phyloP scores from a whole-genome alignment of 306 rosid genomes.

The Acacia melanoxylon region DNA sequence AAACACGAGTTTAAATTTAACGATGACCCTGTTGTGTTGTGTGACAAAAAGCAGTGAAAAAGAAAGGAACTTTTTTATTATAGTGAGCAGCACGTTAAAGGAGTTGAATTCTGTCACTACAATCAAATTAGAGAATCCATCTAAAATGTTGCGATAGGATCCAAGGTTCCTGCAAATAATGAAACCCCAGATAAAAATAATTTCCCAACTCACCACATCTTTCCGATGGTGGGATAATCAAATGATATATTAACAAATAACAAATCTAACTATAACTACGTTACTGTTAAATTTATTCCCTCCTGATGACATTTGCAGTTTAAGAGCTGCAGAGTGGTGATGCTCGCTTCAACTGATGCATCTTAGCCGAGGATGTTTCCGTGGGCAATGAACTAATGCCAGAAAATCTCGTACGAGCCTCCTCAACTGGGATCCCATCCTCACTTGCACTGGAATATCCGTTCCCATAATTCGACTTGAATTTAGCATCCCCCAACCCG shows the following conservation, averaged over 20 bases:
- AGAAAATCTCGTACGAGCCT: constrained; percentile 22
- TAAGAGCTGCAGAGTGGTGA: constrained; percentile 13
- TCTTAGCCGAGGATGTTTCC: constrained; percentile 25
- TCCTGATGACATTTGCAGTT: constrained; percentile 39
- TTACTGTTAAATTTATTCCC: constrained; percentile 39
- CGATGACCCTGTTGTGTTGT: not conserved
- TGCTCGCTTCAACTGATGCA: constrained; percentile 11
- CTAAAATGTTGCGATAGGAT: constrained; percentile 41
- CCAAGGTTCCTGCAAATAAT: constrained; percentile 72
- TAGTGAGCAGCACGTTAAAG: not conserved
- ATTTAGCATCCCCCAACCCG: constrained; percentile 32
- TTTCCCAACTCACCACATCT: constrained; percentile 67
- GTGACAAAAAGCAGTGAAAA: not conserved
- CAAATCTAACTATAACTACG: constrained; percentile 31
- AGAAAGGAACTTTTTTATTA: not conserved
- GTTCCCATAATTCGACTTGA: constrained; percentile 43
- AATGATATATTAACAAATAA: constrained; percentile 47
- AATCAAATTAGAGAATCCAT: constrained; percentile 36
- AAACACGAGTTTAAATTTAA: not conserved
- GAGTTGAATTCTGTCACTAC: constrained; percentile 28
- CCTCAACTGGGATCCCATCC: constrained; percentile 37
- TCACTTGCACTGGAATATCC: constrained; percentile 37
- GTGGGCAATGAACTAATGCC: constrained; percentile 32
- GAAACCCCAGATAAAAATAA: constrained; percentile 67
- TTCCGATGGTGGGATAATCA: constrained; percentile 67